Evolutionary conservation across 257 asterid genomes (phyloP), one percentile per base, ranked within the genome.

Genomic region (Orobanche coerulescens): DNA sequence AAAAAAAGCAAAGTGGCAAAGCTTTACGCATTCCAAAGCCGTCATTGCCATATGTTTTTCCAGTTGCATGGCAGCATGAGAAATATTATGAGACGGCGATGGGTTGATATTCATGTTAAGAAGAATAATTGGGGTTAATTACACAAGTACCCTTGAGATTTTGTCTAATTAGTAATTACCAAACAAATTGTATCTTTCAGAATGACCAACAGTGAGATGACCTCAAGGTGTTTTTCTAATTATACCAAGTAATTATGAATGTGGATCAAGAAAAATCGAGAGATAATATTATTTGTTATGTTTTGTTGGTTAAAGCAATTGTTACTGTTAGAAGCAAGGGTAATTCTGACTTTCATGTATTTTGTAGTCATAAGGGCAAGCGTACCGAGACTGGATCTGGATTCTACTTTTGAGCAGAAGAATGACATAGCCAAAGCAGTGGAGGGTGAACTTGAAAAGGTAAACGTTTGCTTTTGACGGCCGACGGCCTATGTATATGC

Each of bases 391-490:
- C 67, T 88, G 71, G 72, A 69, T 53, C 71, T 88, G 64, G 96
- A 84, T 76, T 76, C 85, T 44, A 76, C 71, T 54, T 88, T 88
- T 51, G 92, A 82, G 81, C 96, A 88, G 78, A 88, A 87, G 77
- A 81, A 79, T 43, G 89, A 85, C 2, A 76, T 88, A 46, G 96
- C 96, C 63, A 88, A 75, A 70, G 84, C 84, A 36, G 96, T 88
- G 53, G 96, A 88, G 69, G 68, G 71, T n/a, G 94, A 88, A 78
- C 94, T 88, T 51, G 94, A 77, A 66, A 87, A 87, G 89, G 95
- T 82, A 66, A n/a, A 10, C 13, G 0, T 53, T 6, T 43, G 40
- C 55, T 40, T 42, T 39, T 34, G 40, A 70, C 13, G 13, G 46
- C 25, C 16, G 59, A 61, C 19, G 3, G 39, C 15, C 48, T 1